These are phyloP conservation scores for Euphrasia confusa DNA, from an alignment of 257 asterid species.

Conservation along the genomic window DNA sequence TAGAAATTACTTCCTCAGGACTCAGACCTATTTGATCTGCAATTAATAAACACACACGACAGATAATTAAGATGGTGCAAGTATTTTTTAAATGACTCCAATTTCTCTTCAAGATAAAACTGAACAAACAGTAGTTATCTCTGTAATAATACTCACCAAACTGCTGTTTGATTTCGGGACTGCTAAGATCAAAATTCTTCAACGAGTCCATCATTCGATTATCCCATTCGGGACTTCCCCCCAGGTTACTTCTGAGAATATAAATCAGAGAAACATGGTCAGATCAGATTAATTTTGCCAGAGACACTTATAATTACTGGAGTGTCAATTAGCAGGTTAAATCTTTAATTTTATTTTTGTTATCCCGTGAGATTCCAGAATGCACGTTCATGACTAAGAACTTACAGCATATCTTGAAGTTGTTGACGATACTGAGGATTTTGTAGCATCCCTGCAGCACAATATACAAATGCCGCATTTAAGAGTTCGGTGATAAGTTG, in stretches of 20 bases:
- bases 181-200: slow-evolving; percentile 80
- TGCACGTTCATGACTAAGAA: slow-evolving; percentile 11
- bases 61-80: slow-evolving; percentile 9
- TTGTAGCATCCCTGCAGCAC: slow-evolving; percentile 87
- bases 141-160: slow-evolving; percentile 56
- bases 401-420: slow-evolving; percentile 96
- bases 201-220: slow-evolving; percentile 70
- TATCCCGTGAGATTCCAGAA: not conserved
- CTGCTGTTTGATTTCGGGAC: slow-evolving; percentile 95
- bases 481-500: not conserved
- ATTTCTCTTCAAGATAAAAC: slow-evolving; percentile 1
- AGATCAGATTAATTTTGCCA: not conserved
- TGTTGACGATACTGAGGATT: slow-evolving; percentile 93
- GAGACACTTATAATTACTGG: not conserved
- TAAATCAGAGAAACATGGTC: slow-evolving; percentile 8
- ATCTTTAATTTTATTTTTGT: not conserved
- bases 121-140: slow-evolving; percentile 7
- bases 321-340: no score
- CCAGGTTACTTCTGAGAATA: slow-evolving; percentile 69
- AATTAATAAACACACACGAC: slow-evolving; percentile 10
- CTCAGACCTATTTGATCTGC: slow-evolving; percentile 93
- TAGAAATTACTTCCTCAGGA: slow-evolving; percentile 88
- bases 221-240: slow-evolving; percentile 95
- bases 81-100: not conserved
- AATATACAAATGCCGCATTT: slow-evolving; percentile 19